Evolutionary conservation across 1,284 basidiomycete species (phyloP).

Genomic region (Leucoagaricus sp.): DNA sequence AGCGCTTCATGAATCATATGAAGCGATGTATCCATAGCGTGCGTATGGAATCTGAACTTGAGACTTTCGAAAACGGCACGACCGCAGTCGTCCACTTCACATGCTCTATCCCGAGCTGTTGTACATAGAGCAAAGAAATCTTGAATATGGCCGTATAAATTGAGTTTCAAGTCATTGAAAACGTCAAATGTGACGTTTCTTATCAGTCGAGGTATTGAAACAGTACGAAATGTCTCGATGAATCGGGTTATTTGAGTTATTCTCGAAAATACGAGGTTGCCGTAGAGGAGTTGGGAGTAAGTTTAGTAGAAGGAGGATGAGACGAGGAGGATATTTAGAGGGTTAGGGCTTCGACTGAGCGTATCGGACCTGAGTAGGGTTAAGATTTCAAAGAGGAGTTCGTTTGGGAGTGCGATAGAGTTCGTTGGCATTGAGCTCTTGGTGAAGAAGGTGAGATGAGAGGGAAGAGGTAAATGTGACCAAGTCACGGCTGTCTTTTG

Average conservation of each 20-base stretch:
- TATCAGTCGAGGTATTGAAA: constrained; percentile 8
- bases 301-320: constrained; percentile 20
- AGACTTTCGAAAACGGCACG: constrained; percentile 34
- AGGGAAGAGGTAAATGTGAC: not conserved
- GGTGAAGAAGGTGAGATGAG: not conserved
- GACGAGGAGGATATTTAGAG: constrained; percentile 11
- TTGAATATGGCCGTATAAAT: constrained; percentile 7
- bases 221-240: constrained; percentile 1
- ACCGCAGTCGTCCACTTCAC: constrained; percentile 23
- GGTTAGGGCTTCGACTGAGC: no score
- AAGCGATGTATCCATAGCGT: constrained; percentile 36
- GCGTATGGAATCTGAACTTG: constrained; percentile 45
- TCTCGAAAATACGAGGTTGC: not conserved
- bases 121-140: constrained; percentile 12
- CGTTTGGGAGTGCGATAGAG: constrained; percentile 4
- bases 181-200: constrained; percentile 3
- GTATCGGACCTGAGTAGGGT: not conserved
- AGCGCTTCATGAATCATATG: constrained; percentile 42
- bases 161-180: constrained; percentile 4
- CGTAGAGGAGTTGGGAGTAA: constrained; percentile 20
- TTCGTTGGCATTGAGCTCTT: no score
- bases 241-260: constrained; percentile 6
- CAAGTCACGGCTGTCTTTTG: not conserved
- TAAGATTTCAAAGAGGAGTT: constrained; percentile 11
- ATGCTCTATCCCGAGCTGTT: constrained; percentile 4